phyloP scores from a whole-genome alignment of 148 eudicot species.

The Rheum nobile region DNA sequence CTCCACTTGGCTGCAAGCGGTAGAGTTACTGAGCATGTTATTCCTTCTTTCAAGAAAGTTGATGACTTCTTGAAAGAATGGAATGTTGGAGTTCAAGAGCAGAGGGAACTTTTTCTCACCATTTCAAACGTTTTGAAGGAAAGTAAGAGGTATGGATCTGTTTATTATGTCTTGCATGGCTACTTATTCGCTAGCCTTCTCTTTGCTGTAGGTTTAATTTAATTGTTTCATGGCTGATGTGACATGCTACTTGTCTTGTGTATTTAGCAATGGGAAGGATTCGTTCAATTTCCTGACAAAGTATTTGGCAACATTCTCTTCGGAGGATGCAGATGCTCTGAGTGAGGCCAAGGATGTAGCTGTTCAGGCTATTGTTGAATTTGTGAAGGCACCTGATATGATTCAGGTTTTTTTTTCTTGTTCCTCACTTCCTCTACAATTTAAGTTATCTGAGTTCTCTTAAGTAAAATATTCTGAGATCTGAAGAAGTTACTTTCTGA shows the following conservation, averaged over 20 bases:
- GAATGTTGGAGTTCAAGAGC: slow-evolving; percentile 69
- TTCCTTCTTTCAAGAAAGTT: slow-evolving; percentile 69
- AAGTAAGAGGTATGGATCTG: slow-evolving; percentile 46
- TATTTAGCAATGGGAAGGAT: slow-evolving; percentile 68
- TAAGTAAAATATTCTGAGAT: neutral
- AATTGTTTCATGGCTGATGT: neutral
- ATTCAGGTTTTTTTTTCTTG: slow-evolving; percentile 80
- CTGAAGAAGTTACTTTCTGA: too few relatives aligned
- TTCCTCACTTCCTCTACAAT: neutral
- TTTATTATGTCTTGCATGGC: neutral
- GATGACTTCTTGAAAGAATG: slow-evolving; percentile 84
- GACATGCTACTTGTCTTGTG: slow-evolving; percentile 9
- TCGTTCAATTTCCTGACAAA: slow-evolving; percentile 53
- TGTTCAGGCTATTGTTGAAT: slow-evolving; percentile 52
- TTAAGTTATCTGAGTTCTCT: neutral
- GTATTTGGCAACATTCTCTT: slow-evolving; percentile 78
- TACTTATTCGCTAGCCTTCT: neutral
- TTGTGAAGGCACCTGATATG: slow-evolving; percentile 86
- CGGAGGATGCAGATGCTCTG: slow-evolving; percentile 44
- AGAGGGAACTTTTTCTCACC: slow-evolving; percentile 59
- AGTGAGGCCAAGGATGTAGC: slow-evolving; percentile 83
- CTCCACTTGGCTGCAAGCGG: slow-evolving; percentile 65
- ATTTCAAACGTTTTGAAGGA: slow-evolving; percentile 72
- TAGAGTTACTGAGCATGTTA: slow-evolving; percentile 62
- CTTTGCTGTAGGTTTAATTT: neutral